Percentiles rank a stretch among this genome's conserved stretches.
Conservation (phyloP, 371 early-diverging fungal species). For the Encephalitozoon romaleae region DNA sequence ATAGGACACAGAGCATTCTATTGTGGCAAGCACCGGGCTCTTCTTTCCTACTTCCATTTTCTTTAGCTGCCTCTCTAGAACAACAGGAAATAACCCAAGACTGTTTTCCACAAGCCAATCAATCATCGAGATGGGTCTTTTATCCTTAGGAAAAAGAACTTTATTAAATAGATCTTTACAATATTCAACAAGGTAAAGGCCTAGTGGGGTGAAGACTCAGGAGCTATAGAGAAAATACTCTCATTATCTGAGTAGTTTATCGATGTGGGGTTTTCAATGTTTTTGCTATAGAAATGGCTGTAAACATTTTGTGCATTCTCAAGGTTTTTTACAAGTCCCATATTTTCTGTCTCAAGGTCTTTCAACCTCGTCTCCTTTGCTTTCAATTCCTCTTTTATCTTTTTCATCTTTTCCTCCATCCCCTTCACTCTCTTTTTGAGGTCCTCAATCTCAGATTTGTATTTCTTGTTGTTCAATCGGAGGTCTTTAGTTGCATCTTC, state of each 20-base stretch:
- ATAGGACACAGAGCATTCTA: neutral
- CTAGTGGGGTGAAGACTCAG: slow-evolving; percentile 49
- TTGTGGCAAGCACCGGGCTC: neutral
- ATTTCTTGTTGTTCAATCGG: slow-evolving; percentile 21
- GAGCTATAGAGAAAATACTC: slow-evolving; percentile 40
- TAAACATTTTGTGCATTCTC: slow-evolving; percentile 61
- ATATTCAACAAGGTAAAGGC: neutral
- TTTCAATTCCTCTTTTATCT: slow-evolving; percentile 43
- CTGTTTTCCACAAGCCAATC: slow-evolving; percentile 8
- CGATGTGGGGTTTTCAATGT: slow-evolving; percentile 27
- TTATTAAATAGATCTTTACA: slow-evolving; percentile 4
- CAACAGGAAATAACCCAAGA: neutral
- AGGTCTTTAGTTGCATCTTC: slow-evolving; percentile 3
- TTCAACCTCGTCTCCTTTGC: slow-evolving; percentile 34
- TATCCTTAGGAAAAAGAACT: neutral
- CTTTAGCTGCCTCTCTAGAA: neutral
- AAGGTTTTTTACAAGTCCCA: slow-evolving; percentile 48
- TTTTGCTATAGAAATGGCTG: slow-evolving; percentile 57
- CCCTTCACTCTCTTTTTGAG: slow-evolving; percentile 37
- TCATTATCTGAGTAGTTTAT: slow-evolving; percentile 6
- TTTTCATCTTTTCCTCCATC: slow-evolving; percentile 47
- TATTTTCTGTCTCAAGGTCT: slow-evolving; percentile 42
- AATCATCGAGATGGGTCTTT: neutral
- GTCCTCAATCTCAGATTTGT: slow-evolving; percentile 35
- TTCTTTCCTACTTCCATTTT: neutral